Evolutionary conservation across 1,284 basidiomycete genomes (phyloP).

Genomic region (Malassezia sympodialis): DNA sequence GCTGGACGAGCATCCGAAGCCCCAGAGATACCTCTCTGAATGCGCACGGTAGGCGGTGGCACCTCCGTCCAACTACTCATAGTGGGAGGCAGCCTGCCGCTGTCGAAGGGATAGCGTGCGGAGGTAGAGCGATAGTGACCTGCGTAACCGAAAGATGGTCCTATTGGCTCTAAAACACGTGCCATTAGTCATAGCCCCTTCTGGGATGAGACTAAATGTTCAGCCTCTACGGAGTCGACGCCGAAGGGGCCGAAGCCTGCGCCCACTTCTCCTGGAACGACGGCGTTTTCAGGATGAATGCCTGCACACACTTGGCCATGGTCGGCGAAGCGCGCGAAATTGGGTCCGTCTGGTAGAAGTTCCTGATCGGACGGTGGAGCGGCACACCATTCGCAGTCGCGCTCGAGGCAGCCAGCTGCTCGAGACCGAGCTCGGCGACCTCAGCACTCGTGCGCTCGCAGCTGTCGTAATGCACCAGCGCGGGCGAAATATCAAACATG

Average conservation of each 20-base stretch:
- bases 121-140: no score
- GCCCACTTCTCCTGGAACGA: slow-evolving; percentile 8
- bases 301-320: slow-evolving; percentile 40
- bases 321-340: slow-evolving; percentile 51
- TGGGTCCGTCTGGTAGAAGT: slow-evolving; percentile 93
- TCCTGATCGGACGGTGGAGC: slow-evolving; percentile 71
- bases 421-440: slow-evolving; percentile 29
- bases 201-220: not conserved
- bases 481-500: slow-evolving; percentile 93
- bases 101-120: not conserved
- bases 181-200: not conserved
- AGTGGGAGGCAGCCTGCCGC: not conserved
- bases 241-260: not conserved
- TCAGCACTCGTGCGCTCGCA: slow-evolving; percentile 63
- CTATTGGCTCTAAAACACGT: not conserved
- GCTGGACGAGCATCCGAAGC: not conserved
- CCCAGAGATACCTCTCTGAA: not conserved
- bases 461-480: slow-evolving; percentile 75
- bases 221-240: not conserved
- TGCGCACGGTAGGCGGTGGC: slow-evolving; percentile 1
- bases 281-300: slow-evolving; percentile 26
- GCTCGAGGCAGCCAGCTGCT: slow-evolving; percentile 27
- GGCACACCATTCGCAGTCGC: slow-evolving; percentile 48
- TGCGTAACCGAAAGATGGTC: no score
- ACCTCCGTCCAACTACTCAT: not conserved